Percentiles rank a stretch among this genome's conserved stretches.
phyloP scores from a whole-genome alignment of 2,329 filamentous ascomycete genomes.

The Calonectria leucothoes region DNA sequence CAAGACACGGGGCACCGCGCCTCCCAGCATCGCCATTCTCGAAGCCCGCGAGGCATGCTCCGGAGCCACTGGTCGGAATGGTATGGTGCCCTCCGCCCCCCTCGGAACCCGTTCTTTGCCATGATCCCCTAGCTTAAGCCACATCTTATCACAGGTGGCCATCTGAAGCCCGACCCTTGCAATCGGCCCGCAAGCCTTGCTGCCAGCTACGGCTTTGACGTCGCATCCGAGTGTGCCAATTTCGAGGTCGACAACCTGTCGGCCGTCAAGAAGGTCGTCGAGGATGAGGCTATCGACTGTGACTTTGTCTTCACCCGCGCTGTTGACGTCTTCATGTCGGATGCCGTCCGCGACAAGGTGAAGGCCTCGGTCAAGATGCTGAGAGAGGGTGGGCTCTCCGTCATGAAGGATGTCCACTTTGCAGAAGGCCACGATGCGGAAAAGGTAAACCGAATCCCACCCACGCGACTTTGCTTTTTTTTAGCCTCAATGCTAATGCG shows the following conservation, averaged over 20 bases:
- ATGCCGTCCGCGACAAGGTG: constrained; percentile 36
- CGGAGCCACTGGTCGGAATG: constrained; percentile 52
- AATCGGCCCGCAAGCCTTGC: constrained; percentile 6
- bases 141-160: constrained; percentile 21
- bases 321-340: constrained; percentile 50
- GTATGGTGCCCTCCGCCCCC: constrained; percentile 26
- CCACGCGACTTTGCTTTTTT: neutral
- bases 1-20: constrained; percentile 19
- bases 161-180: constrained; percentile 35
- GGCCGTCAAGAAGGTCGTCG: constrained; percentile 49
- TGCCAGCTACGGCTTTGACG: constrained; percentile 28
- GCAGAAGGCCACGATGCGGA: constrained; percentile 39
- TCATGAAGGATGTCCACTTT: constrained; percentile 15
- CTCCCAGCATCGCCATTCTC: constrained; percentile 43
- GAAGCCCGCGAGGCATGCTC: constrained; percentile 51
- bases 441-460: constrained; percentile 21
- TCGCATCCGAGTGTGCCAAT: constrained; percentile 33
- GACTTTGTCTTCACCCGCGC: constrained; percentile 56
- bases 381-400: neutral
- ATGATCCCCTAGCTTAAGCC: neutral
- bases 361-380: constrained; percentile 47
- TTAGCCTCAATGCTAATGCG: neutral
- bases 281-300: constrained; percentile 54
- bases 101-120: neutral
- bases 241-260: constrained; percentile 31